These are phyloP conservation scores for Chaetomium globosum DNA, from an alignment of 2,329 filamentous ascomycete genomes.

Conservation along the genomic window DNA sequence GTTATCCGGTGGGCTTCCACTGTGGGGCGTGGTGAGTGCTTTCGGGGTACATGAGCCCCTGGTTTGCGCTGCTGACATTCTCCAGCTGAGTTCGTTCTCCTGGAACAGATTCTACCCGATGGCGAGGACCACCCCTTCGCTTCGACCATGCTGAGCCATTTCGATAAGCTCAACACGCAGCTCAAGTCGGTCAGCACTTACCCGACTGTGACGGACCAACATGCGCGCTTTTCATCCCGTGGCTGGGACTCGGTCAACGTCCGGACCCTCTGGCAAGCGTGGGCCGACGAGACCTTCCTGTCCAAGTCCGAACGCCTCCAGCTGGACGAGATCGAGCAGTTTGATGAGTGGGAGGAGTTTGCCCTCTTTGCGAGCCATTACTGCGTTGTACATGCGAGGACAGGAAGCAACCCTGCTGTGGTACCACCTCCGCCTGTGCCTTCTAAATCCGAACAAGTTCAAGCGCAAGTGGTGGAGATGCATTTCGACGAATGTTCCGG, in stretches of 20 bases:
- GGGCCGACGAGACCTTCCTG: conserved; percentile 71
- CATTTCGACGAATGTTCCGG: conserved; percentile 45
- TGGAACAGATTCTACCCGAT: conserved; percentile 84
- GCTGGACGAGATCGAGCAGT: conserved; percentile 75
- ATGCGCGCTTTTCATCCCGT: conserved; percentile 64
- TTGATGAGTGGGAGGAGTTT: conserved; percentile 97
- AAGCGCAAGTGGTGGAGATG: conserved; percentile 28
- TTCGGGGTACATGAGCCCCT: too few relatives aligned
- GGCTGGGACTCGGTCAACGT: conserved; percentile 68
- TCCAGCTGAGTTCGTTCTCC: conserved; percentile 75
- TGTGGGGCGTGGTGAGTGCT: conserved; percentile 63
- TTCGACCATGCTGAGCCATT: conserved; percentile 80
- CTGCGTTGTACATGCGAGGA: conserved; percentile 71
- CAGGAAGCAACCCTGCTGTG: conserved; percentile 15
- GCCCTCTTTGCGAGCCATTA: conserved; percentile 83
- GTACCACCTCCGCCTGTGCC: conserved; percentile 4
- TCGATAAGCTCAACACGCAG: conserved; percentile 76
- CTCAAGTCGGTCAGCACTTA: conserved; percentile 75
- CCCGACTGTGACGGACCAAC: conserved; percentile 66
- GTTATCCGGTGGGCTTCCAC: conserved; percentile 77
- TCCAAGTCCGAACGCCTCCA: conserved; percentile 58
- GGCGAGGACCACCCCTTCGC: conserved; percentile 81
- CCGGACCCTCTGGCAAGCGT: conserved; percentile 79
- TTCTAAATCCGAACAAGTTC: conserved; percentile 3
- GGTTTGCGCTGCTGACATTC: conserved; percentile 4